phyloP scores from a whole-genome alignment of 2,329 filamentous ascomycete species.

The Chaetomiaceae sp. region DNA sequence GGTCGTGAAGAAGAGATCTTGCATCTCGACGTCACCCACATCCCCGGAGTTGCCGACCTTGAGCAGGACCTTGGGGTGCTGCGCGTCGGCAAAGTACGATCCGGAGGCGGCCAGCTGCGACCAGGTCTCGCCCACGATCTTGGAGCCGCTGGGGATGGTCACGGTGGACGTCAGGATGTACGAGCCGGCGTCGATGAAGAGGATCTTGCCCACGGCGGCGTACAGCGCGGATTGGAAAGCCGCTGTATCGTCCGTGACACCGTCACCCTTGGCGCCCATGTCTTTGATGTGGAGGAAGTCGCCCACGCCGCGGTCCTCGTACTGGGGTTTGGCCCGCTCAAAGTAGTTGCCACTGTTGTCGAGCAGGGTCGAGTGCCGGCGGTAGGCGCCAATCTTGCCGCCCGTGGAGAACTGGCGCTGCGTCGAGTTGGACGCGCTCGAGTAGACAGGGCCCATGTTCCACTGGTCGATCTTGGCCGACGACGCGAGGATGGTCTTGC shows the following conservation, averaged over 20 bases:
- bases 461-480: conserved; percentile 13
- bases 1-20: conserved; percentile 54
- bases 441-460: conserved; percentile 19
- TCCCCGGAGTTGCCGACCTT: conserved; percentile 57
- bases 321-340: conserved; percentile 48
- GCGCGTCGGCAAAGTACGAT: conserved; percentile 46
- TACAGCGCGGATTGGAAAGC: conserved; percentile 61
- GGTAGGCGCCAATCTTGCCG: conserved; percentile 9
- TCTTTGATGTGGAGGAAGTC: conserved; percentile 35
- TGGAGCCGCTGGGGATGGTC: conserved; percentile 51
- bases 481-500: background rate
- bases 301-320: conserved; percentile 27
- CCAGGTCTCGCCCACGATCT: conserved; percentile 66
- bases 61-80: conserved; percentile 57
- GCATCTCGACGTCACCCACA: conserved; percentile 59
- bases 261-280: conserved; percentile 64
- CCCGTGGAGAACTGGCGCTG: conserved; percentile 11
- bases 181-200: conserved; percentile 21
- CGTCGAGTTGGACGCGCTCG: background rate
- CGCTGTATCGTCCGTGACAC: conserved; percentile 70
- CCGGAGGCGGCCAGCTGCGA: conserved; percentile 58
- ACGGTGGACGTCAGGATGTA: conserved; percentile 44
- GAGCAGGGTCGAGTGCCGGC: conserved; percentile 1
- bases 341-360: conserved; percentile 9
- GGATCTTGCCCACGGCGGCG: conserved; percentile 53